These are phyloP conservation scores for Oryza coarctata DNA, from an alignment of 176 grass and related monocot genomes.

Conservation along the genomic window DNA sequence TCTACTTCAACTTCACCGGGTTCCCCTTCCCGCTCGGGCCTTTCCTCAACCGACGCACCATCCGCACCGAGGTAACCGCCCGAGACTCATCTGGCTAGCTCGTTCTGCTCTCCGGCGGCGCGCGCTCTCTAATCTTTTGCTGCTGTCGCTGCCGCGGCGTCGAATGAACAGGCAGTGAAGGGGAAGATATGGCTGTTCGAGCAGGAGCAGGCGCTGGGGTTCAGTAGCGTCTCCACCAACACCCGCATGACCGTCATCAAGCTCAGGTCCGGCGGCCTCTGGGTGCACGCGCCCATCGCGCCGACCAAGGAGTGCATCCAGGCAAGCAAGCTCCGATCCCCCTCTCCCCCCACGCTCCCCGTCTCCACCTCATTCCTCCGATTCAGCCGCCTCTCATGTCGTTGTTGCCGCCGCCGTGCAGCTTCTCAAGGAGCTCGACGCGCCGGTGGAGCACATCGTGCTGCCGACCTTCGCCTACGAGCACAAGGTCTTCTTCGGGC, in stretches of 20 bases:
- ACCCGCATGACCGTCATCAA: conserved; percentile 93
- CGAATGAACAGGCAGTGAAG: conserved; percentile 56
- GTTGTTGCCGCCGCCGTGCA: conserved; percentile 10
- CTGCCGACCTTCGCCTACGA: conserved; percentile 99
- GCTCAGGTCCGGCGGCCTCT: conserved; percentile 85
- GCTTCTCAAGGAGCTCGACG: conserved; percentile 89
- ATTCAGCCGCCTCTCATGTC: not conserved
- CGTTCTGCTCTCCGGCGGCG: not conserved
- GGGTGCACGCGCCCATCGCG: conserved; percentile 98
- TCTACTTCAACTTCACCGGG: conserved; percentile 96
- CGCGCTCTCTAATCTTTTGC: not conserved
- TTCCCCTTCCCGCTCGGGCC: conserved; percentile 97
- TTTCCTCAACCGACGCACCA: conserved; percentile 88
- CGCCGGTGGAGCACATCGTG: conserved; percentile 91
- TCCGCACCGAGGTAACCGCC: conserved; percentile 57
- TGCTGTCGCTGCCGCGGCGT: not conserved
- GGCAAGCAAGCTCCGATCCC: not conserved
- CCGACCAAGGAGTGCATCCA: conserved; percentile 96
- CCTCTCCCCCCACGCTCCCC: not conserved
- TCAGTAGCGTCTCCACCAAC: conserved; percentile 98
- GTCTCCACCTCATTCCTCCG: not conserved
- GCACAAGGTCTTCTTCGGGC: conserved; percentile 94
- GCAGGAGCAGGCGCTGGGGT: conserved; percentile 97
- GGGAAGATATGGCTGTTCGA: conserved; percentile 89
- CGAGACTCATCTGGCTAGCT: not conserved